Base-by-base conservation (phyloP, 164 flowering plant genomes). In the Malania oleifera region DNA sequence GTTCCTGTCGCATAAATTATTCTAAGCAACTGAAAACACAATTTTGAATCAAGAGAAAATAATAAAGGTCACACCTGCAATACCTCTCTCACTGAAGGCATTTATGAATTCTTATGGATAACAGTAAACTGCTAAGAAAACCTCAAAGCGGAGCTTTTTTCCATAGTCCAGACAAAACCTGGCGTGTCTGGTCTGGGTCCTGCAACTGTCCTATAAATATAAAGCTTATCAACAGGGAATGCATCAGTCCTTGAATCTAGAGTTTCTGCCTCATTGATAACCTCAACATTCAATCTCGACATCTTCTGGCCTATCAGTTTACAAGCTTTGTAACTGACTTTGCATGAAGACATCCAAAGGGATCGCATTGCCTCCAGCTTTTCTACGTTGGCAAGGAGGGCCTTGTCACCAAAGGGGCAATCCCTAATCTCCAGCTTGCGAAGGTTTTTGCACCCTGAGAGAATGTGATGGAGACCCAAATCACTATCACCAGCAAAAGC, bases 331-430 rank as follows among this genome's bases (percentile, higher is more conserved):
- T 51, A 81, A 71, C 83, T 90, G 61, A 90, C 90, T 2, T 81
- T 65, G 72, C 97, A 90, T 63, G 97, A 82, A 59, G 97, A 90
- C 95, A 90, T 90, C 97, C 97, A 90, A 87, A 90, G 97, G 97
- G 97, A 90, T 90, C 97, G 92, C 97, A 90, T 90, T 85, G 95
- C 84, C 87, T 90, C 92, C 72, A 87, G 84, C 82, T 90, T 90
- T 50, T 77, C 75, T 60, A 91, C 93, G 73, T 87, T 87, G 59
- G 89, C 89, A 77, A 90, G 67, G 61, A 90, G 82, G 67, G 95
- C 90, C 71, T 82, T 73, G 72, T 85, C 91, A 31, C 97, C 97
- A 70, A 90, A 90, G 7, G 97, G 97, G 62, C 86, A 85, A 70
- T 89, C 97, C 68, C 90, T 72, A 15, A 89, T 89, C 80, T 89